Evolutionary conservation across 177 flowering plant genomes (phyloP).

Genomic region (Vitis hybrid): DNA sequence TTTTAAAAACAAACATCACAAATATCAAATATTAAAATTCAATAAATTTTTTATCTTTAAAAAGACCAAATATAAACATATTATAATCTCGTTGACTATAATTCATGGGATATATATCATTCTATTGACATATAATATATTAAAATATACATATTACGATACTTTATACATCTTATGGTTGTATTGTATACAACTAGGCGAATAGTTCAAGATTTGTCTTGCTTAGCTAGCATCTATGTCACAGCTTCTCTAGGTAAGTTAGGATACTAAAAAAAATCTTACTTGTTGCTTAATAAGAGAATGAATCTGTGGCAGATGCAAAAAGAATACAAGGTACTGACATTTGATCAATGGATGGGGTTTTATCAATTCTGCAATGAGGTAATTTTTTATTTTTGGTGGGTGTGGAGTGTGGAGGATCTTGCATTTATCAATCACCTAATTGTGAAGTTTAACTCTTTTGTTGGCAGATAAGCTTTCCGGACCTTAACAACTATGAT

Average conservation of each 20-base stretch:
- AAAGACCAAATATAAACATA: no score
- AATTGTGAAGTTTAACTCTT: background rate
- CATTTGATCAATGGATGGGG: constrained; percentile 80
- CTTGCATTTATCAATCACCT: background rate
- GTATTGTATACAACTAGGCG: no score
- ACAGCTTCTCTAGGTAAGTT: no score
- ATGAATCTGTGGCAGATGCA: constrained; percentile 46
- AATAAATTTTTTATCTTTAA: no score
- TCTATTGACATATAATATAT: background rate
- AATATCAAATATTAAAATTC: no score
- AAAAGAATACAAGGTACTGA: constrained; percentile 71
- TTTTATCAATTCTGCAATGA: constrained; percentile 72
- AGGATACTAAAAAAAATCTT: no score
- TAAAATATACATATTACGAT: no score
- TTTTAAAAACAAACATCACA: no score
- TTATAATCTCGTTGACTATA: background rate
- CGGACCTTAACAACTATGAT: constrained; percentile 65
- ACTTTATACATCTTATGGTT: no score
- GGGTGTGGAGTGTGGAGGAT: background rate
- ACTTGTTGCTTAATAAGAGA: background rate
- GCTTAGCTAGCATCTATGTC: no score
- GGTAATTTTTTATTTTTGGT: constrained; percentile 26
- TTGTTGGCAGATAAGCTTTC: constrained; percentile 60
- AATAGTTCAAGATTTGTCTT: no score
- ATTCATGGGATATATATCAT: background rate